Conservation (phyloP, 768 basidiomycete genomes). For the Strobilomyces confusus region DNA sequence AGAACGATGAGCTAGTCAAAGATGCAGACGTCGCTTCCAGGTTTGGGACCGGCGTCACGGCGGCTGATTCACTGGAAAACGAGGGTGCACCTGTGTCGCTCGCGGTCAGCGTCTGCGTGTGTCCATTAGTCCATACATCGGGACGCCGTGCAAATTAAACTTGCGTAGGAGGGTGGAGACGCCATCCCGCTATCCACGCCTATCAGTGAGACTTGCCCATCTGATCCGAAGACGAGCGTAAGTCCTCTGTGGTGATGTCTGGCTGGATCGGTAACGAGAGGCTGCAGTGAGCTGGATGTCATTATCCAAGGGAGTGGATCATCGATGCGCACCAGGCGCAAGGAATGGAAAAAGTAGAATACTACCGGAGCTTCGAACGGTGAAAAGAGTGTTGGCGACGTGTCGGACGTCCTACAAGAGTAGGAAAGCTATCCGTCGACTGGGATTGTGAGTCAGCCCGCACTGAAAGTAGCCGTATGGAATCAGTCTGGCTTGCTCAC, state of each 20-base stretch:
- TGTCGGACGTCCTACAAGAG: conserved; percentile 2
- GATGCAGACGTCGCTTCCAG: conserved; percentile 18
- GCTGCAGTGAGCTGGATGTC: conserved; percentile 10
- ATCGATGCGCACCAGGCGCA: conserved; percentile 31
- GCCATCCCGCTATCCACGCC: conserved; percentile 10
- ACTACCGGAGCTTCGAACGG: conserved; percentile 17
- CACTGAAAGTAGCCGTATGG: neutral
- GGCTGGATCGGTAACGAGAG: conserved; percentile 6
- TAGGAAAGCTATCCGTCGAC: neutral
- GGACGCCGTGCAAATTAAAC: neutral
- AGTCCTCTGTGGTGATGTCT: conserved; percentile 18
- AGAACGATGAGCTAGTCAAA: neutral
- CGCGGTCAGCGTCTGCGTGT: conserved; percentile 6
- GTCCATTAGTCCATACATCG: neutral
- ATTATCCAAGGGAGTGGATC: conserved; percentile 19
- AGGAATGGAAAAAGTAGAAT: neutral
- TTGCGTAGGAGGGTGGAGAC: conserved; percentile 4
- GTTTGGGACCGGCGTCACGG: conserved; percentile 14
- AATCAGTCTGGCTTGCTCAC: conserved; percentile 3
- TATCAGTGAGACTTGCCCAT: conserved; percentile 27
- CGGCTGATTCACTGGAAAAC: neutral
- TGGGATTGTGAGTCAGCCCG: conserved; percentile 12
- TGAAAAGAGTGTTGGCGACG: conserved; percentile 3
- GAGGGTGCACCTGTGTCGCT: neutral
- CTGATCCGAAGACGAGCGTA: conserved; percentile 25